phyloP scores from a whole-genome alignment of 2,329 filamentous ascomycete species.

The Colletotrichum sp. region DNA sequence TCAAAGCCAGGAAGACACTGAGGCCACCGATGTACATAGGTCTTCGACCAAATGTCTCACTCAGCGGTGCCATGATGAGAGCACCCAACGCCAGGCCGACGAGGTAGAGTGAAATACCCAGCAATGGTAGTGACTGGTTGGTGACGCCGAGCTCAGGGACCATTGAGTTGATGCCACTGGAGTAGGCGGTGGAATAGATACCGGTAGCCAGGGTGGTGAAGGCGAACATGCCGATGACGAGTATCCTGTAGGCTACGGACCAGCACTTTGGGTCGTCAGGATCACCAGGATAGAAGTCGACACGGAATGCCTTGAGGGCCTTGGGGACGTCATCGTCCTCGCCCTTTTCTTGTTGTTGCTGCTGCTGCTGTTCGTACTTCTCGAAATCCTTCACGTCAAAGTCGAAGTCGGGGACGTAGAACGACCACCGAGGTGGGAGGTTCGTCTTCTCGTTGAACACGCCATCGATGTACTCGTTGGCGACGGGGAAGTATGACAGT shows the following conservation, averaged over 20 bases:
- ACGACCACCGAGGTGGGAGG: constrained; percentile 21
- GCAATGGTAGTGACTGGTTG: constrained; percentile 52
- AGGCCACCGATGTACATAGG: constrained; percentile 61
- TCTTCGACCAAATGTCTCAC: constrained; percentile 56
- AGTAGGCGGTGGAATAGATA: constrained; percentile 13
- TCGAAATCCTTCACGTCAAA: constrained; percentile 20
- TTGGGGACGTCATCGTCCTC: background rate
- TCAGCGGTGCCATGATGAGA: constrained; percentile 63
- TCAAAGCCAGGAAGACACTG: constrained; percentile 58
- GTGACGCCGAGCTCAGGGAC: background rate
- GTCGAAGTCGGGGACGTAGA: constrained; percentile 24
- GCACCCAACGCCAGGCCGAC: constrained; percentile 64
- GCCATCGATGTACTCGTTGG: constrained; percentile 22
- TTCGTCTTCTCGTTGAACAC: constrained; percentile 22
- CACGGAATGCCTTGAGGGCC: constrained; percentile 50
- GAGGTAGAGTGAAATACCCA: constrained; percentile 68
- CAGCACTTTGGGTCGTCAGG: constrained; percentile 50
- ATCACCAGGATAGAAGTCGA: constrained; percentile 62
- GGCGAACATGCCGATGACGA: constrained; percentile 16
- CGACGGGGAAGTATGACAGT: constrained; percentile 19
- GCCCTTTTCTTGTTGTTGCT: background rate
- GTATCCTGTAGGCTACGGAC: background rate
- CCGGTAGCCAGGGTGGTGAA: constrained; percentile 12
- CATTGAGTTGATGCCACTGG: constrained; percentile 10
- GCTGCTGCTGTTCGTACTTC: background rate